Conservation (phyloP, 2,329 filamentous ascomycete species). For the Colletotrichum abscissum region DNA sequence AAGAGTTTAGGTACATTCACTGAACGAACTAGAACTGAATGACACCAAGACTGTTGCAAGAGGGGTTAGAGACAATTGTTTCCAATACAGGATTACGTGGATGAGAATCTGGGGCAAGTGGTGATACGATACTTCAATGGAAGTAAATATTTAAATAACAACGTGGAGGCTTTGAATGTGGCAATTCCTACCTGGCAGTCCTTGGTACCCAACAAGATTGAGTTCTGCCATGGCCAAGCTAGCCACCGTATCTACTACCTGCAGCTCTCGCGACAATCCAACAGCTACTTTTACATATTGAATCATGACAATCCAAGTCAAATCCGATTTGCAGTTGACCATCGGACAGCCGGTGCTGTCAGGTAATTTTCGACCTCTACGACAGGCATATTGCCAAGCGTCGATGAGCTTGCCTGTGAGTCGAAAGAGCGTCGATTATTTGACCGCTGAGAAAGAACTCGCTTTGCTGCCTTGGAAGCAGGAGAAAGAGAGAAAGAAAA, state of each 20-base stretch:
- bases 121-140: no score
- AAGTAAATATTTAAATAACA: no score
- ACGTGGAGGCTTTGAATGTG: no score
- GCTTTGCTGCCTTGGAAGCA: slow-evolving; percentile 20
- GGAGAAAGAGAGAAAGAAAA: slow-evolving; percentile 26
- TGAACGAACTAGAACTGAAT: no score
- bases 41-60: background rate
- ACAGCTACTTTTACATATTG: no score
- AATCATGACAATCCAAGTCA: background rate
- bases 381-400: slow-evolving; percentile 22
- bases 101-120: background rate
- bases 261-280: no score
- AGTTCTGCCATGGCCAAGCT: no score
- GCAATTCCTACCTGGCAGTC: no score
- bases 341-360: slow-evolving; percentile 20
- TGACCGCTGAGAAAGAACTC: slow-evolving; percentile 13
- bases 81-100: background rate
- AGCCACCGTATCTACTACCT: no score
- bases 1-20: background rate
- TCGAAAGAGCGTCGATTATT: slow-evolving; percentile 21
- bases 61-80: no score
- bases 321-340: slow-evolving; percentile 24
- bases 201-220: no score
- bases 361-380: slow-evolving; percentile 24
- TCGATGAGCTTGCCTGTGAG: slow-evolving; percentile 26